Evolutionary conservation across 106 monocot species (phyloP).

Genomic region (Hemerocallis citrina): DNA sequence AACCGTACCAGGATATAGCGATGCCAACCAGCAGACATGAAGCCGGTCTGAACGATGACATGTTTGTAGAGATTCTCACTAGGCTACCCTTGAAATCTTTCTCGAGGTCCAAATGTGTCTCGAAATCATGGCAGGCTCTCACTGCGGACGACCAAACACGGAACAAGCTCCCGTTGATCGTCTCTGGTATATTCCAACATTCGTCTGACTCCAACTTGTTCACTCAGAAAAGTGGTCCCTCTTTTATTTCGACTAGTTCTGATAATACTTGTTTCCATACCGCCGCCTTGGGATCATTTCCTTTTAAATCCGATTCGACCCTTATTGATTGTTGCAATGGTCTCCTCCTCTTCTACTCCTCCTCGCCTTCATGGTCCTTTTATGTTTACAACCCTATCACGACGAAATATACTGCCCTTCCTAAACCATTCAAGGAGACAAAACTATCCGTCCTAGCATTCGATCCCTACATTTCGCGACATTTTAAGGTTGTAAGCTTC

Average conservation of each 20-base stretch:
- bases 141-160: constrained; percentile 29
- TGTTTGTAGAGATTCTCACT: constrained; percentile 40
- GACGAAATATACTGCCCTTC: constrained; percentile 21
- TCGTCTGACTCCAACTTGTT: too few relatives aligned
- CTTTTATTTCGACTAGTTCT: constrained; percentile 12
- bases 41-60: constrained; percentile 19
- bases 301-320: constrained; percentile 18
- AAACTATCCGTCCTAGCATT: constrained; percentile 36
- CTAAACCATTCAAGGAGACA: constrained; percentile 8
- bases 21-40: constrained; percentile 5
- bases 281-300: constrained; percentile 31
- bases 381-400: constrained; percentile 42
- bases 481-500: constrained; percentile 49
- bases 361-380: background rate
- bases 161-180: constrained; percentile 22
- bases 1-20: too few relatives aligned
- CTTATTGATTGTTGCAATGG: constrained; percentile 56
- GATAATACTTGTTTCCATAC: background rate
- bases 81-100: constrained; percentile 37
- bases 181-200: constrained; percentile 28
- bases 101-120: constrained; percentile 38
- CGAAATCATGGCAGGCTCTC: constrained; percentile 31
- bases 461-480: constrained; percentile 21
- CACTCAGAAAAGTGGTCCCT: constrained; percentile 1
- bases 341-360: constrained; percentile 33